Conservation (phyloP, 2,329 filamentous ascomycete species). For the Thielaviopsis euricoi region DNA sequence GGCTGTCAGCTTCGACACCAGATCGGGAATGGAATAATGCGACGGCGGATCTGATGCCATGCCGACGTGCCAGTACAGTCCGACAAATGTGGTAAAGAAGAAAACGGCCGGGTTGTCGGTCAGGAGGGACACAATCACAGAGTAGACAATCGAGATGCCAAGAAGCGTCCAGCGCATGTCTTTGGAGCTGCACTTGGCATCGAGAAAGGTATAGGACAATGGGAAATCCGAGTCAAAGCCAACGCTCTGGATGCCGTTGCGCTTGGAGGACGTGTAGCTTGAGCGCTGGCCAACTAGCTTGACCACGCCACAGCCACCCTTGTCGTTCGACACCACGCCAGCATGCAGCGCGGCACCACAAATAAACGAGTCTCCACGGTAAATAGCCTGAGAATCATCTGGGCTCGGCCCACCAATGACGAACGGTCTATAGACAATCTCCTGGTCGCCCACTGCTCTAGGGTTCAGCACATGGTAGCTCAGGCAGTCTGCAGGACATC, state of each 20-base stretch:
- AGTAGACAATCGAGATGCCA: constrained; percentile 65
- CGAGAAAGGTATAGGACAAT: constrained; percentile 63
- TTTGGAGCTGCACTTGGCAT: constrained; percentile 47
- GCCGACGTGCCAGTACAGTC: constrained; percentile 78
- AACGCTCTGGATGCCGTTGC: constrained; percentile 61
- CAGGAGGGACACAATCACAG: constrained; percentile 62
- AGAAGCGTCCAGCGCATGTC: constrained; percentile 78
- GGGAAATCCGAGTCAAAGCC: constrained; percentile 82
- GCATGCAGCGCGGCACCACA: constrained; percentile 75
- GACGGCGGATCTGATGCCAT: constrained; percentile 76
- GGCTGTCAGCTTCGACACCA: constrained; percentile 64
- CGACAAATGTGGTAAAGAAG: constrained; percentile 69
- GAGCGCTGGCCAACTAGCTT: constrained; percentile 52
- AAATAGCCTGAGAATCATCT: constrained; percentile 37
- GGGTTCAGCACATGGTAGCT: constrained; percentile 51
- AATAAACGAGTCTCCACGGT: constrained; percentile 80
- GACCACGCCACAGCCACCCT: constrained; percentile 71
- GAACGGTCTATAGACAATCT: constrained; percentile 46
- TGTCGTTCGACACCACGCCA: constrained; percentile 52
- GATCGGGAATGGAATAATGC: constrained; percentile 45
- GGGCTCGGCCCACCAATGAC: constrained; percentile 49
- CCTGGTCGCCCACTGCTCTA: constrained; percentile 55
- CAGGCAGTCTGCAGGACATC: constrained; percentile 57
- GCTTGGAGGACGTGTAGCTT: constrained; percentile 44
- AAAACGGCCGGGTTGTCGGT: constrained; percentile 64